Evolutionary conservation across 2,329 filamentous ascomycete genomes (phyloP).

Genomic region (Nothophaeocryptopus gaeumannii): DNA sequence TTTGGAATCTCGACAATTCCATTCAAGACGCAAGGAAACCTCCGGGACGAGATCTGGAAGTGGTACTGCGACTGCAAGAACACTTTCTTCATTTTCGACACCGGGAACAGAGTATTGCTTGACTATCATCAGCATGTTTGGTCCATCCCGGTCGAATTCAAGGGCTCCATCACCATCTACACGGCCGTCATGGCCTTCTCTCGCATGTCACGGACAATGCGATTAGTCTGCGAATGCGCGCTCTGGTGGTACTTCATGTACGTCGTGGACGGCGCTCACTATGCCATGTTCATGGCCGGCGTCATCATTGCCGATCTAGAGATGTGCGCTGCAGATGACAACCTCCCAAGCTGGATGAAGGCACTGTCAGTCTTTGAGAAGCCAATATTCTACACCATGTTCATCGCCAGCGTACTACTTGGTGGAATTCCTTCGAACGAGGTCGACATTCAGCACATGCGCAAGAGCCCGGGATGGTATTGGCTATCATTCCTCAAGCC

Average conservation of each 20-base stretch:
- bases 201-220: slow-evolving; percentile 52
- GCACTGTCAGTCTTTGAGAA: slow-evolving; percentile 50
- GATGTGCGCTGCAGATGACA: slow-evolving; percentile 49
- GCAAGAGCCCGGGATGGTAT: slow-evolving; percentile 59
- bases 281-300: slow-evolving; percentile 59
- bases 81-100: slow-evolving; percentile 65
- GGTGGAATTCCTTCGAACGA: slow-evolving; percentile 59
- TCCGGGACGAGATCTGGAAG: slow-evolving; percentile 51
- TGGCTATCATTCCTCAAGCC: slow-evolving; percentile 54
- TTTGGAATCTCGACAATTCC: slow-evolving; percentile 39
- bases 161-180: slow-evolving; percentile 64
- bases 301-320: slow-evolving; percentile 64
- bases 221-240: slow-evolving; percentile 53
- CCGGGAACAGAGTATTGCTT: slow-evolving; percentile 57
- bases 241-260: slow-evolving; percentile 66
- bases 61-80: slow-evolving; percentile 61
- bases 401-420: slow-evolving; percentile 55
- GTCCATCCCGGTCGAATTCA: slow-evolving; percentile 63
- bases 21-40: slow-evolving; percentile 38
- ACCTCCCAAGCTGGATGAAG: slow-evolving; percentile 52
- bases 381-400: slow-evolving; percentile 52
- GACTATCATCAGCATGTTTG: slow-evolving; percentile 60
- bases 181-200: slow-evolving; percentile 57
- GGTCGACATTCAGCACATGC: slow-evolving; percentile 51
- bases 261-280: slow-evolving; percentile 63